Evolutionary conservation across 306 rosid species (phyloP), one percentile per base, ranked within the genome.

Genomic region (Quercus gilva): DNA sequence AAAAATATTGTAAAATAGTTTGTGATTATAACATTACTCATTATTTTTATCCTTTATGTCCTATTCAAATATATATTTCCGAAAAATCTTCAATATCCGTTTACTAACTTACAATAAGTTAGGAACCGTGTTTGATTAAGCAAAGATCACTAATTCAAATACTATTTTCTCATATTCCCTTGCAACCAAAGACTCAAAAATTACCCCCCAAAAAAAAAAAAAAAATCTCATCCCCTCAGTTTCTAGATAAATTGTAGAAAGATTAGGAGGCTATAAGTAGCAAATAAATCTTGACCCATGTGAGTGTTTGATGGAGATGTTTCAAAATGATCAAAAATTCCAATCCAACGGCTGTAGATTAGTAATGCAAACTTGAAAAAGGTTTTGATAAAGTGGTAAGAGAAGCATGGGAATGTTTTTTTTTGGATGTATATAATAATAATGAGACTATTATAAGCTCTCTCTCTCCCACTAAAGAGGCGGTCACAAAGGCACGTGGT

Each of bases 401-500:
- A 6, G 72, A 5, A 31, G 43, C 13, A 29, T 71, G 53, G 69
- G 64, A 74, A 60, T 74, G 71, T 41, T 76, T 63, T 64, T 64
- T 15, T 64, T 28, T 18, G 58, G 71, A 23, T 68, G 80, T n/a
- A n/a, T 18, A 60, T 52, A 53, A 29, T 37, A 41, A 78, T 60
- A 12, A 75, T 26, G 76, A 49, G 56, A 55, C 61, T 71, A 85
- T 59, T 69, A 43, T 53, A 76, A 37, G 76, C 58, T 15, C 5
- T 21, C 35, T 37, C 45, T 41, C 45, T 41, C 72, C 67, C 79
- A 79, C 84, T 84, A 81, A 59, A 61, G 59, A 23, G 86, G 74
- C 71, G 87, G 83, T 64, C 73, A 61, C 79, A 65, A 69, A 31
- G 76, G 82, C 89, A 88, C 88, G 86, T 88, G 91, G 89, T 74